A percentile compares a stretch with the other conserved stretches of the same genome.
Evolutionary conservation across 75 land plant species (phyloP).

Genomic region (Cryptomeria japonica): DNA sequence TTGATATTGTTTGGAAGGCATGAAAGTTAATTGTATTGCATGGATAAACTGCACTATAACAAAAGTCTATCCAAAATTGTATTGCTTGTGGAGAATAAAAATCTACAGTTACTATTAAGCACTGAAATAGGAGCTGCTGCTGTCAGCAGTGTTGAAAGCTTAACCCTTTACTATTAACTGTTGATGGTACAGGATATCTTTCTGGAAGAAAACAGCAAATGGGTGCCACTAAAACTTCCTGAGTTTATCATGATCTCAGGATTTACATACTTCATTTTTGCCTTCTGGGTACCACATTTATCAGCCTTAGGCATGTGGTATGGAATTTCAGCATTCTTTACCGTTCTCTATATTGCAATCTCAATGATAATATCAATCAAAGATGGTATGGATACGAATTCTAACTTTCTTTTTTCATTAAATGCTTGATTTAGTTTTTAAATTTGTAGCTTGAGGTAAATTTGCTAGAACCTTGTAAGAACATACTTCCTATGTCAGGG

Average conservation of each 20-base stretch:
- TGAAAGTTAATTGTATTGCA: neutral
- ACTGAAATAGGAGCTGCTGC: neutral
- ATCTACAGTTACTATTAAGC: neutral
- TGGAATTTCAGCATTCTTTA: constrained; percentile 32
- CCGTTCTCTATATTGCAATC: constrained; percentile 32
- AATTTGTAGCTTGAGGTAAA: neutral
- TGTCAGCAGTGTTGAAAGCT: too few relatives aligned
- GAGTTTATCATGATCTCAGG: constrained; percentile 48
- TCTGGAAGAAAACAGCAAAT: constrained; percentile 23
- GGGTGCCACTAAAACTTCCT: constrained; percentile 36
- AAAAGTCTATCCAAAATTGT: too few relatives aligned
- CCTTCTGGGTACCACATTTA: constrained; percentile 43
- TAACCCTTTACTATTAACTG: neutral
- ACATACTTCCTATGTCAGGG: constrained; percentile 14
- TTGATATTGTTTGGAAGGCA: neutral
- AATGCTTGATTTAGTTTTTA: neutral
- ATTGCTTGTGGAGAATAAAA: neutral
- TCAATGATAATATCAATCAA: constrained; percentile 24
- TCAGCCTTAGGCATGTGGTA: constrained; percentile 54
- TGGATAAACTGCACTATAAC: neutral
- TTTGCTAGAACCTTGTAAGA: neutral
- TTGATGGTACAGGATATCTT: constrained; percentile 44
- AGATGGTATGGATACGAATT: constrained; percentile 38
- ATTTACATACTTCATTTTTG: constrained; percentile 30
- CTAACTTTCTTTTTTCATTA: neutral